phyloP scores from a whole-genome alignment of 805 yeast genomes.

The Blastobotrys americana region DNA sequence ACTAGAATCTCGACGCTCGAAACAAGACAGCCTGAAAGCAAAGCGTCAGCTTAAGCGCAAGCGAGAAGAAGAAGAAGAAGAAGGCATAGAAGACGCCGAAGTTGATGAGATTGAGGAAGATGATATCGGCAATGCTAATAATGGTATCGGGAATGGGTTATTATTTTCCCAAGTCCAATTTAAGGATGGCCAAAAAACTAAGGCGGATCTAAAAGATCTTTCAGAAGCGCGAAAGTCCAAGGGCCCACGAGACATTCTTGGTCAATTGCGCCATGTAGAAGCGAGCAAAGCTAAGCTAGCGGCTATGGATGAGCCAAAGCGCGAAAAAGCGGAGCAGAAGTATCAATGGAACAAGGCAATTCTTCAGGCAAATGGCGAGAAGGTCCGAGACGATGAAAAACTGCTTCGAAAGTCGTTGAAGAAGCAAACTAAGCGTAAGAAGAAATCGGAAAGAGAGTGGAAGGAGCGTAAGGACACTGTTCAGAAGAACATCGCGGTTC shows the following conservation, averaged over 20 bases:
- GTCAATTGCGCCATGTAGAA: constrained; percentile 72
- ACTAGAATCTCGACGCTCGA: constrained; percentile 37
- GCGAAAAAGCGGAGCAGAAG: constrained; percentile 53
- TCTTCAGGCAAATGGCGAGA: constrained; percentile 80
- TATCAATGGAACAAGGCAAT: constrained; percentile 80
- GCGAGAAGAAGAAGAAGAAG: constrained; percentile 33
- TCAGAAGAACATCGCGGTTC: constrained; percentile 62
- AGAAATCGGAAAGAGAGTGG: constrained; percentile 89
- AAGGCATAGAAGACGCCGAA: constrained; percentile 24
- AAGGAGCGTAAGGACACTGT: constrained; percentile 78
- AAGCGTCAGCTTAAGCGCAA: constrained; percentile 30
- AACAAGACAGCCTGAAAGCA: constrained; percentile 35
- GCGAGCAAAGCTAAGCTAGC: constrained; percentile 60
- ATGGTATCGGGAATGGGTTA: constrained; percentile 36
- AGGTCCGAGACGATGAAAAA: constrained; percentile 83
- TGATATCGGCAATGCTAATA: constrained; percentile 33
- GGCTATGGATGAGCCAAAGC: constrained; percentile 55
- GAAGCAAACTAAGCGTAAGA: constrained; percentile 73
- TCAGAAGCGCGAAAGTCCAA: constrained; percentile 52
- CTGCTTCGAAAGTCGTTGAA: constrained; percentile 78
- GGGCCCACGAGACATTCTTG: constrained; percentile 83
- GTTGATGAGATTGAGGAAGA: constrained; percentile 37
- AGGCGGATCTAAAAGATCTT: constrained; percentile 58
- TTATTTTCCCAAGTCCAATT: constrained; percentile 78
- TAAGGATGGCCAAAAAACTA: constrained; percentile 70